Conservation (phyloP, 495 filamentous ascomycete species). For the Penicillium coprophilum region DNA sequence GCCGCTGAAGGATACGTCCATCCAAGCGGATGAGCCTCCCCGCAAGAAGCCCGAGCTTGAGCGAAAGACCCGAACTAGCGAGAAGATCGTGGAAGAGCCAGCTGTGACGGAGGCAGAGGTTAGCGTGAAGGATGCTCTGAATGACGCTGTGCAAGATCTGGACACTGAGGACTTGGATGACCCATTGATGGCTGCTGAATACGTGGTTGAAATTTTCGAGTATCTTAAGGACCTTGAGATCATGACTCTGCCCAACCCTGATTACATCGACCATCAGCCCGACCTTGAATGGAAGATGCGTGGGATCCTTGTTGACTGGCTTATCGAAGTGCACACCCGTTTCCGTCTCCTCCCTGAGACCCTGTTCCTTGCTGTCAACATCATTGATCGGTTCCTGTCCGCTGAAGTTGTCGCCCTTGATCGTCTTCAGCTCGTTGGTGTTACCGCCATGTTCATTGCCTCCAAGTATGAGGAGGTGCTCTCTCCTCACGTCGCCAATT, state of each 20-base stretch:
- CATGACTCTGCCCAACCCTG: constrained; percentile 78
- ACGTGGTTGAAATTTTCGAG: constrained; percentile 96
- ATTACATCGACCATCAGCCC: constrained; percentile 91
- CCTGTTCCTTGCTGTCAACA: constrained; percentile 93
- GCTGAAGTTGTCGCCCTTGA: constrained; percentile 91
- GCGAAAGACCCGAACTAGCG: constrained; percentile 43
- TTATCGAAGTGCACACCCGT: constrained; percentile 95
- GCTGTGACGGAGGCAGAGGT: constrained; percentile 19
- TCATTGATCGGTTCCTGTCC: constrained; percentile 96
- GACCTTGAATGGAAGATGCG: constrained; percentile 98
- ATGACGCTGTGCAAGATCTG: constrained; percentile 61
- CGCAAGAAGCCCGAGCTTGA: constrained; percentile 51
- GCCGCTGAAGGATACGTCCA: constrained; percentile 59
- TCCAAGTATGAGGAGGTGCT: constrained; percentile 98
- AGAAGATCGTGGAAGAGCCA: neutral
- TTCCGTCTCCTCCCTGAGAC: constrained; percentile 98
- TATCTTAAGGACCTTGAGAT: constrained; percentile 87
- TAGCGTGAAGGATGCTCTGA: constrained; percentile 32
- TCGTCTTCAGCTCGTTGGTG: constrained; percentile 91
- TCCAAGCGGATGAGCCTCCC: constrained; percentile 55
- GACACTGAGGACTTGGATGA: constrained; percentile 88
- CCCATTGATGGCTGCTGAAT: constrained; percentile 96
- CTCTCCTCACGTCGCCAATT: constrained; percentile 94
- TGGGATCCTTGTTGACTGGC: constrained; percentile 95
- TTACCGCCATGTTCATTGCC: constrained; percentile 98